Percentiles rank a stretch among this genome's conserved stretches.
These are phyloP conservation scores for Fusarium mangiferae DNA, from an alignment of 2,329 filamentous ascomycete genomes.

Conservation along the genomic window DNA sequence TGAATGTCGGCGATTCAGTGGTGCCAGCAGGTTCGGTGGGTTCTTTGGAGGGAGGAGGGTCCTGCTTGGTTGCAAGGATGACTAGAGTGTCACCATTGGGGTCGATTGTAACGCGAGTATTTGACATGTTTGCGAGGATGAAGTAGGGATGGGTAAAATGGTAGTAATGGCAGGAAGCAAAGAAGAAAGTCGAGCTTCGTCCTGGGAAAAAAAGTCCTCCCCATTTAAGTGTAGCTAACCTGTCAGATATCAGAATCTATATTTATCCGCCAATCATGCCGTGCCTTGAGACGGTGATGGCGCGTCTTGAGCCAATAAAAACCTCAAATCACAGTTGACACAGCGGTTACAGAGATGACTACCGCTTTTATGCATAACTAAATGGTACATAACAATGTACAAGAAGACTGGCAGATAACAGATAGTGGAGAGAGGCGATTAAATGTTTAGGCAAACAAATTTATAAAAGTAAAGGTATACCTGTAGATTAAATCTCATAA, in stretches of 20 bases:
- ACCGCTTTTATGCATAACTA: neutral
- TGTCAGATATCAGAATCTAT: neutral
- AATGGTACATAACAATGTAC: neutral
- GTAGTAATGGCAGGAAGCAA: neutral
- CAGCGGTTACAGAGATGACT: neutral
- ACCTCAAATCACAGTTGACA: neutral
- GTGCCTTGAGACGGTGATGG: rapidly evolving
- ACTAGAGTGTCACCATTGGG: neutral
- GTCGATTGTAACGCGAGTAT: neutral
- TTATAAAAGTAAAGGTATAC: neutral
- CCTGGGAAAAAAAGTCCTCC: neutral
- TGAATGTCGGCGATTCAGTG: rapidly evolving
- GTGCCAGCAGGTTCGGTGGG: neutral
- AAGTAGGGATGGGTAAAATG: neutral
- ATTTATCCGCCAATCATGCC: neutral
- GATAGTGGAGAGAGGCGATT: neutral
- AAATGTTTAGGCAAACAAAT: neutral
- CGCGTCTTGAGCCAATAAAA: neutral
- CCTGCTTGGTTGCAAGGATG: neutral
- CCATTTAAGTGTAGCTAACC: neutral
- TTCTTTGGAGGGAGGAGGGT: neutral
- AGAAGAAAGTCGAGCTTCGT: neutral
- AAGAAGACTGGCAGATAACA: neutral
- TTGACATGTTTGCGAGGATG: neutral
- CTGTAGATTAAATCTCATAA: neutral